Percentiles rank a stretch among this genome's conserved stretches.
phyloP scores from a whole-genome alignment of 2,329 filamentous ascomycete species.

The Graphilbum fragrans region DNA sequence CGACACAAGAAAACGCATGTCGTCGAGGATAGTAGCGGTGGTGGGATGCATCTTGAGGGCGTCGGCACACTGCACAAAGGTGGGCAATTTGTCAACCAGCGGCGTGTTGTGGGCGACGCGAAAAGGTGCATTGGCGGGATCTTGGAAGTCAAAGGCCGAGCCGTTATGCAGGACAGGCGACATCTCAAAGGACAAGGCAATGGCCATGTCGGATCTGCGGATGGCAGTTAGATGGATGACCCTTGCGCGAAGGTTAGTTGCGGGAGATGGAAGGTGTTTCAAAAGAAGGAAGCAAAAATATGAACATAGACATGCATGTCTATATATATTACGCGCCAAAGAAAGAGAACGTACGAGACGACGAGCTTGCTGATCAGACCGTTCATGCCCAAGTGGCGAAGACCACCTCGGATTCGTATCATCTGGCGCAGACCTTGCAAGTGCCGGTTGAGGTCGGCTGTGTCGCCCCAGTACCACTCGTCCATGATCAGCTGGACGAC shows the following conservation, averaged over 20 bases:
- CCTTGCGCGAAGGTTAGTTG: background rate
- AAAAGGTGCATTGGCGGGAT: constrained; percentile 25
- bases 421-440: constrained; percentile 34
- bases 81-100: constrained; percentile 27
- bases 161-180: constrained; percentile 26
- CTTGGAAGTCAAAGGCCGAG: constrained; percentile 27
- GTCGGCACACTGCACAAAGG: constrained; percentile 28
- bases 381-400: constrained; percentile 31
- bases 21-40: constrained; percentile 37
- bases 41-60: constrained; percentile 30
- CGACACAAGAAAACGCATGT: constrained; percentile 34
- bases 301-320: background rate
- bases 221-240: constrained; percentile 7
- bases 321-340: background rate
- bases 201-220: constrained; percentile 30
- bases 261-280: background rate
- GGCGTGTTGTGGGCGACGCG: constrained; percentile 34
- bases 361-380: constrained; percentile 35
- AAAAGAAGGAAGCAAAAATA: constrained; percentile 9
- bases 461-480: constrained; percentile 42
- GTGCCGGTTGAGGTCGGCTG: constrained; percentile 30
- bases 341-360: constrained; percentile 26
- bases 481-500: constrained; percentile 36
- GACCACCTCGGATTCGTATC: constrained; percentile 32
- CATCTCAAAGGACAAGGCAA: constrained; percentile 34